Percentiles rank a stretch among this genome's conserved stretches.
phyloP scores from a whole-genome alignment of 2,329 filamentous ascomycete species.

The Juglanconis oblonga region DNA sequence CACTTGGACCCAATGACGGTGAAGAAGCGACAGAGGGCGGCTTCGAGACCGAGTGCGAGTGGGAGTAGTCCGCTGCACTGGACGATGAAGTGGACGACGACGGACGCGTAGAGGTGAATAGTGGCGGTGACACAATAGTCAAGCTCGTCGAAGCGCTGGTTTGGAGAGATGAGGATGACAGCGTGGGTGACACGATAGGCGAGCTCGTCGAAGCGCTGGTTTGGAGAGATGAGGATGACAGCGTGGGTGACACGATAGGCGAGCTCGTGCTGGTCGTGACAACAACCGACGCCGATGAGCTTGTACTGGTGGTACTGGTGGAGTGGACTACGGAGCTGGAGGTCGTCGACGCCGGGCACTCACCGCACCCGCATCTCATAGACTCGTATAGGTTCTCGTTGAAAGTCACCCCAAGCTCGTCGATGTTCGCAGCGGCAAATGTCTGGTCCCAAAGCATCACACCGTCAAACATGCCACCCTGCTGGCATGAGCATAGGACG shows the following conservation, averaged over 20 bases:
- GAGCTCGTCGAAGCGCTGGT: too few relatives aligned
- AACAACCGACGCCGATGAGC: too few relatives aligned
- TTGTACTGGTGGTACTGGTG: background rate
- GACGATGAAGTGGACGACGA: too few relatives aligned
- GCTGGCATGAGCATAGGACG: conserved; percentile 25
- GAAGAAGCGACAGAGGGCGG: background rate
- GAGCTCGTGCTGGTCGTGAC: too few relatives aligned
- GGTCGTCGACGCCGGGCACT: conserved; percentile 9
- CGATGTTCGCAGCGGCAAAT: conserved; percentile 20
- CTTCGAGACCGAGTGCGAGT: background rate
- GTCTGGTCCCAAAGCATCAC: conserved; percentile 33
- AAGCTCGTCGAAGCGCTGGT: too few relatives aligned
- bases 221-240: too few relatives aligned
- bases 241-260: too few relatives aligned
- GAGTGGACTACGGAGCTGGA: conserved; percentile 7
- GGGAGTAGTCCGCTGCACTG: background rate
- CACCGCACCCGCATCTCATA: conserved; percentile 10
- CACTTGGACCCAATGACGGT: background rate
- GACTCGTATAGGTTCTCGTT: conserved; percentile 24
- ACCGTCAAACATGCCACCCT: conserved; percentile 27
- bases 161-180: too few relatives aligned
- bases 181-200: too few relatives aligned
- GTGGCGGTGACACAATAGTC: too few relatives aligned
- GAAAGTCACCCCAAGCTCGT: conserved; percentile 20
- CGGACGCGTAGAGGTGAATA: too few relatives aligned